These are phyloP conservation scores for Phaeosphaeriaceae sp. DNA, from an alignment of 2,329 filamentous ascomycete genomes.

Conservation along the genomic window DNA sequence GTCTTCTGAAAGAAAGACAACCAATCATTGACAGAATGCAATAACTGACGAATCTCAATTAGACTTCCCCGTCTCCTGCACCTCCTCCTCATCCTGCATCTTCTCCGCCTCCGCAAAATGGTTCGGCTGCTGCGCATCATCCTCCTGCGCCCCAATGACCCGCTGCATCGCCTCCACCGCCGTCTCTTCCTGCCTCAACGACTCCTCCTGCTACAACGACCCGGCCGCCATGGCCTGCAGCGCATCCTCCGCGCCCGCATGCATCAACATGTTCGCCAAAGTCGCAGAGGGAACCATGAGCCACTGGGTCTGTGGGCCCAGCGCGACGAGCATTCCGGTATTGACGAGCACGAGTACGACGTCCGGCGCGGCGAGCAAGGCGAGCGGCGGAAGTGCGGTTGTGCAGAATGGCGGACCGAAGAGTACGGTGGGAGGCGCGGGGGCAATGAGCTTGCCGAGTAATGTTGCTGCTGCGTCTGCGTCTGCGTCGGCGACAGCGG, in stretches of 20 bases:
- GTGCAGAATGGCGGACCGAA: background rate
- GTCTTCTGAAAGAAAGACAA: no score
- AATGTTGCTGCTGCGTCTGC: background rate
- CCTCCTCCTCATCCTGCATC: constrained; percentile 13
- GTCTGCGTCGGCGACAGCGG: background rate
- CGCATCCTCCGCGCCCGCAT: constrained; percentile 11
- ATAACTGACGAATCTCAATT: no score
- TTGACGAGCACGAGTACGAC: constrained; percentile 5
- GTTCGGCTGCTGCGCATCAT: constrained; percentile 27
- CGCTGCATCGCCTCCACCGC: constrained; percentile 18
- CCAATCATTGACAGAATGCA: no score
- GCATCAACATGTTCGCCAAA: constrained; percentile 15
- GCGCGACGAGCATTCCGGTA: constrained; percentile 10
- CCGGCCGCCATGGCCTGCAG: constrained; percentile 14
- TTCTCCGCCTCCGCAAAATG: constrained; percentile 17
- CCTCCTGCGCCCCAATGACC: constrained; percentile 15
- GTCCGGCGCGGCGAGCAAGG: background rate
- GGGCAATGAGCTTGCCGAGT: background rate
- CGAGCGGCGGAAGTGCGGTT: constrained; percentile 2
- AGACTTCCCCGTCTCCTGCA: constrained; percentile 19
- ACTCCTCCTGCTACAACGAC: constrained; percentile 18
- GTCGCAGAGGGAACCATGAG: constrained; percentile 7
- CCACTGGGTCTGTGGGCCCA: constrained; percentile 20
- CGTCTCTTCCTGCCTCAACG: constrained; percentile 11
- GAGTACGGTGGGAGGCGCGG: background rate